Evolutionary conservation across 768 basidiomycete species (phyloP), one percentile per base, ranked within the genome.

Genomic region (Xerocomellus dryophilus): DNA sequence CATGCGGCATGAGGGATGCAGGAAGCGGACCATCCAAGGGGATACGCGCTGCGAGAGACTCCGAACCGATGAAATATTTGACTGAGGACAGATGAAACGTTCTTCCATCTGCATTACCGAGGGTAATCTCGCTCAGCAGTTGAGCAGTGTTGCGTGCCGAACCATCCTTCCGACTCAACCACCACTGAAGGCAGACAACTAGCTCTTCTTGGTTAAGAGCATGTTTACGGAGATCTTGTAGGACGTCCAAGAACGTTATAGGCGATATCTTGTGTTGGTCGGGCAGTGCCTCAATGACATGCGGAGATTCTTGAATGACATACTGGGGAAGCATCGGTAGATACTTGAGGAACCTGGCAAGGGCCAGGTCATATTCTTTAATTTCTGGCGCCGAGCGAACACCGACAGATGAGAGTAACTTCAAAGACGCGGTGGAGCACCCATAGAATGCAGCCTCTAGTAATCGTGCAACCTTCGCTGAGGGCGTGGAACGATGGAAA

Each of bases 21-120:
- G 95, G 94, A 6, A 95, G 71, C 3, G 93, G 93, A 8, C 88
- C 83, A 58, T 93, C 90, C 11, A 70, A 47, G 4, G 89, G 88
- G 27, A 96, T 86, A 7, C 74, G 70, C 4, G 73, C 70, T 29
- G 74, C 73, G 12, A 78, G 74, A 11, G 15, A 25, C 14, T 25
- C 23, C 15, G 23, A 76, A 63, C 90, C 86, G 54, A 91, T 73
- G 71, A 84, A 90, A 2, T 80, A 84, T 65, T 76, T 74, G 57
- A 94, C 80, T 1, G 78, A 71, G 11, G 79, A 77, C 11, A 97
- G 76, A 2, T 84, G 82, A 17, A 90, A 67, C 45, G 91, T 76
- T 56, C 73, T 80, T 38, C 83, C 82, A 8, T 73, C 69, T 1
- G 61, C 68, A 15, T 66, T 73, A 17, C 61, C 63, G 17, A 96